phyloP scores from a whole-genome alignment of 2,329 filamentous ascomycete species.

The Fusarium miscanthi region DNA sequence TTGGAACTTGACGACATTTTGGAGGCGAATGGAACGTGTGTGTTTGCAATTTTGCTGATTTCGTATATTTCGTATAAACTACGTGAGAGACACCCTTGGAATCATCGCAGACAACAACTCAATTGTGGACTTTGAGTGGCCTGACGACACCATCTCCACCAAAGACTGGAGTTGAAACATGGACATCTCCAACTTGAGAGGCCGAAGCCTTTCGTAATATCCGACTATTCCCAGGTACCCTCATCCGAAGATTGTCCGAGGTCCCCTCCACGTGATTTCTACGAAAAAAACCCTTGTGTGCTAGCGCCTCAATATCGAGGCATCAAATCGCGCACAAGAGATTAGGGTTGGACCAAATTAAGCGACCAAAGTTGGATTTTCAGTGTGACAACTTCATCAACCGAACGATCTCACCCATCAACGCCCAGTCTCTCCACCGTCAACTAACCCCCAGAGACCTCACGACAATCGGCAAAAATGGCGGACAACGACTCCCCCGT shows the following conservation, averaged over 20 bases:
- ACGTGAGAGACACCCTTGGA: constrained; percentile 16
- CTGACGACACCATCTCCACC: constrained; percentile 37
- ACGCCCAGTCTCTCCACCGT: constrained; percentile 47
- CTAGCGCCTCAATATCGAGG: constrained; percentile 28
- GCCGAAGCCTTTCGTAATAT: constrained; percentile 11
- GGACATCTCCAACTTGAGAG: constrained; percentile 16
- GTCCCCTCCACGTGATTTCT: constrained; percentile 27
- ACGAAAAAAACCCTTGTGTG: constrained; percentile 20
- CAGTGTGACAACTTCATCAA: constrained; percentile 49
- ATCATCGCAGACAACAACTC: constrained; percentile 11
- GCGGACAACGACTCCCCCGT: constrained; percentile 83
- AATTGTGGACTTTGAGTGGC: constrained; percentile 25
- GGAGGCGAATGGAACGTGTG: not conserved
- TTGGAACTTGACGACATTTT: constrained; percentile 33
- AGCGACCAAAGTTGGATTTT: constrained; percentile 55
- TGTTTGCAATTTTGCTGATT: not conserved
- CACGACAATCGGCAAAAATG: constrained; percentile 75
- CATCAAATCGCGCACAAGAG: constrained; percentile 24
- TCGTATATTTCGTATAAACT: constrained; percentile 10
- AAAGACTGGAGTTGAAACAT: constrained; percentile 35
- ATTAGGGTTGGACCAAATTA: constrained; percentile 62
- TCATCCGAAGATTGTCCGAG: constrained; percentile 30
- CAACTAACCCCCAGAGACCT: constrained; percentile 50
- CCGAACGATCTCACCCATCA: constrained; percentile 48
- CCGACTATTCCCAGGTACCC: not conserved